A percentile compares a stretch with the other conserved stretches of the same genome.
These are phyloP conservation scores for Claviceps digitariae DNA, from an alignment of 2,329 filamentous ascomycete species.

Conservation along the genomic window DNA sequence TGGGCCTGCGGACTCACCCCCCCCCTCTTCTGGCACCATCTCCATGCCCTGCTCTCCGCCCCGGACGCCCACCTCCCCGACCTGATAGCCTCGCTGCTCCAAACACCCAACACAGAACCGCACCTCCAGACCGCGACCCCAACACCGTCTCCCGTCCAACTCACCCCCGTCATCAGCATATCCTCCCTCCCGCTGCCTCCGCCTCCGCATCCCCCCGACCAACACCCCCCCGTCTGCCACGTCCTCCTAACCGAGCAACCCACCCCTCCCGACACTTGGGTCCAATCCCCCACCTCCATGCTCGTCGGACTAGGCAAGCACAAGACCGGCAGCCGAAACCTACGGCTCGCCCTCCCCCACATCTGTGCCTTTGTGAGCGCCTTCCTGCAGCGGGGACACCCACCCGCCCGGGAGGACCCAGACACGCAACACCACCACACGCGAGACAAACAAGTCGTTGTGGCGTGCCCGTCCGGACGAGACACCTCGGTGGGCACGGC, in stretches of 20 bases:
- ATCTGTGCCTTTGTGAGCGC: conserved; percentile 43
- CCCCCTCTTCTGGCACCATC: conserved; percentile 64
- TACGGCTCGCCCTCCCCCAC: conserved; percentile 56
- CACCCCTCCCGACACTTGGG: conserved; percentile 30
- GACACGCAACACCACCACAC: too few relatives aligned
- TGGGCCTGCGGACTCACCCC: conserved; percentile 79
- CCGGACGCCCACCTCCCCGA: conserved; percentile 49
- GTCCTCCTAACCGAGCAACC: conserved; percentile 31
- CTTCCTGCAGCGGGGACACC: conserved; percentile 17
- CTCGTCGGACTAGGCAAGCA: conserved; percentile 53
- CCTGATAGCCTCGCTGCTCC: conserved; percentile 29
- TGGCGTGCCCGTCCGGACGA: conserved; percentile 65
- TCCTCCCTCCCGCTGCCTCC: conserved; percentile 17
- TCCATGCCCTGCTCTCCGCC: conserved; percentile 43
- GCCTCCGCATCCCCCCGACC: neutral
- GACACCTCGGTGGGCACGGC: conserved; percentile 70
- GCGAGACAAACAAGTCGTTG: conserved; percentile 25
- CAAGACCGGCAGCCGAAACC: conserved; percentile 70
- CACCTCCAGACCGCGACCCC: neutral
- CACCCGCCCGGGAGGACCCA: too few relatives aligned
- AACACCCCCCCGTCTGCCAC: conserved; percentile 17
- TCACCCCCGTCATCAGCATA: conserved; percentile 25
- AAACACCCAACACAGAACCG: neutral
- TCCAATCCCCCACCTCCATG: conserved; percentile 25
- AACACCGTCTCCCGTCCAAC: too few relatives aligned